Conservation (phyloP, 2,329 filamentous ascomycete species). For the Hymenoscyphus occultus region DNA sequence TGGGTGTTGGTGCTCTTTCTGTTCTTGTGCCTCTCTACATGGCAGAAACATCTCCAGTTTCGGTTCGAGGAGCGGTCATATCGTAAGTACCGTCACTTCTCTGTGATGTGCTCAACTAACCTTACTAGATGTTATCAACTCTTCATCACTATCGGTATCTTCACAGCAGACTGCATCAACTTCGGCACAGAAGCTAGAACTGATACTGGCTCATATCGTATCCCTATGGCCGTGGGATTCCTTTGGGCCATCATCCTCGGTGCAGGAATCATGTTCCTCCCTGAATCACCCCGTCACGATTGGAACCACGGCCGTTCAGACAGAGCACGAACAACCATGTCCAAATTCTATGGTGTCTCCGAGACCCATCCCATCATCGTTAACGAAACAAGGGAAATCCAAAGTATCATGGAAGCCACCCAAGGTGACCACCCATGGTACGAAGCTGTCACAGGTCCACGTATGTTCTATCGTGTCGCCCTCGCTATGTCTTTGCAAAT, state of each 20-base stretch:
- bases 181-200: slow-evolving; percentile 42
- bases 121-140: slow-evolving; percentile 61
- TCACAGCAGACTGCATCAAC: slow-evolving; percentile 54
- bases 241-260: slow-evolving; percentile 51
- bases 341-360: slow-evolving; percentile 50
- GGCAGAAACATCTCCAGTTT: slow-evolving; percentile 58
- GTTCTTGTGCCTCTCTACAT: slow-evolving; percentile 67
- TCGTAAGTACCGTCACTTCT: slow-evolving; percentile 36
- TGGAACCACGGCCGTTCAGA: slow-evolving; percentile 48
- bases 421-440: slow-evolving; percentile 57
- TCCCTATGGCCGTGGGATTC: slow-evolving; percentile 57
- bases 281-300: slow-evolving; percentile 56
- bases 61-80: slow-evolving; percentile 64
- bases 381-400: slow-evolving; percentile 52
- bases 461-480: slow-evolving; percentile 60
- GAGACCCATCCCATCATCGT: slow-evolving; percentile 47
- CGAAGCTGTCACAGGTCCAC: slow-evolving; percentile 60
- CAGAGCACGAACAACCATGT: slow-evolving; percentile 48
- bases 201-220: slow-evolving; percentile 54
- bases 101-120: slow-evolving; percentile 1
- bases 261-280: slow-evolving; percentile 45
- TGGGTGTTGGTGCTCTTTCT: slow-evolving; percentile 65
- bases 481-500: slow-evolving; percentile 63
- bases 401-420: slow-evolving; percentile 41
- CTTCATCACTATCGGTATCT: slow-evolving; percentile 70